These are phyloP conservation scores for Pseudogymnoascus sp. DNA, from an alignment of 2,329 filamentous ascomycete species.

Conservation along the genomic window DNA sequence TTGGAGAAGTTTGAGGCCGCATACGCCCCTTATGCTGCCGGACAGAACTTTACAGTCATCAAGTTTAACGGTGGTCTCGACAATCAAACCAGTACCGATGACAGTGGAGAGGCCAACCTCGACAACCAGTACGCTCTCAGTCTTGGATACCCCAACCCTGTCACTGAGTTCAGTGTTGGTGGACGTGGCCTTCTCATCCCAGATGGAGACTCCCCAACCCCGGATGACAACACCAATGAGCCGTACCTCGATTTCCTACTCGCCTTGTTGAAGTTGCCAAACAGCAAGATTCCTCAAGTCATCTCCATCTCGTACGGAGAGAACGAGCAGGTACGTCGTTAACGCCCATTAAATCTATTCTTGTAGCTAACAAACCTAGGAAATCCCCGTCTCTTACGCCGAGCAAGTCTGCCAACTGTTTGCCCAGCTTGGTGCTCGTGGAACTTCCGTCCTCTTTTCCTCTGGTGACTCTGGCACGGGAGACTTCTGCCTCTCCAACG, in stretches of 20 bases:
- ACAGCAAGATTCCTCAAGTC: constrained; percentile 44
- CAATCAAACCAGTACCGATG: constrained; percentile 31
- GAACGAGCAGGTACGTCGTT: constrained; percentile 41
- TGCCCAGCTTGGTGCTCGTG: constrained; percentile 53
- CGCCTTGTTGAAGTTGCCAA: constrained; percentile 28
- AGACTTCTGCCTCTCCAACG: constrained; percentile 47
- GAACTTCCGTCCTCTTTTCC: constrained; percentile 51
- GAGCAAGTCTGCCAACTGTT: constrained; percentile 52
- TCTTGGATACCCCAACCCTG: constrained; percentile 40
- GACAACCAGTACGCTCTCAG: constrained; percentile 46
- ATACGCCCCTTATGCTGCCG: constrained; percentile 37
- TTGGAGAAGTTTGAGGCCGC: constrained; percentile 35
- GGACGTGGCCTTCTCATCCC: constrained; percentile 44
- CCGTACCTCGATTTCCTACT: constrained; percentile 54
- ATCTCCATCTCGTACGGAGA: constrained; percentile 59
- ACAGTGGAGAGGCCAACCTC: constrained; percentile 44
- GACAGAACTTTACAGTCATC: constrained; percentile 32
- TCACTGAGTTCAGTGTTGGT: constrained; percentile 34
- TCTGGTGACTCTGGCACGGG: constrained; percentile 44
- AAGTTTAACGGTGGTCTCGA: constrained; percentile 15
- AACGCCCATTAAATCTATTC: background rate
- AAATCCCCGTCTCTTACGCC: constrained; percentile 51
- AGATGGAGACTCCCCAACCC: constrained; percentile 33
- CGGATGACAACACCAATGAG: constrained; percentile 49
- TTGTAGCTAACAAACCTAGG: constrained; percentile 18